A percentile compares a stretch with the other conserved stretches of the same genome.
Evolutionary conservation across 75 land plant species (phyloP).

Genomic region (Pinus taeda): DNA sequence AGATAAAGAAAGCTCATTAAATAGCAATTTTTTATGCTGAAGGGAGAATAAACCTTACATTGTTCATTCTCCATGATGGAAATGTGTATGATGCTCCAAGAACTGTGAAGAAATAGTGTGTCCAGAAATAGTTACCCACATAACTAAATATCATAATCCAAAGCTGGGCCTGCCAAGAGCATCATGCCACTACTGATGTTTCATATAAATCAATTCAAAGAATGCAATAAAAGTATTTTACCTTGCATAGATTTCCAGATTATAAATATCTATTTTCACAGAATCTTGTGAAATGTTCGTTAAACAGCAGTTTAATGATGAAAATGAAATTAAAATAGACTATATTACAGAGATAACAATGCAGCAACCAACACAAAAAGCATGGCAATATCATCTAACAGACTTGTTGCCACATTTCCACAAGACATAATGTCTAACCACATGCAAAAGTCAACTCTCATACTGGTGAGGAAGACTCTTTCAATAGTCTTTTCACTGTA

Average conservation of each 20-base stretch:
- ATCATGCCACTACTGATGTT: background rate
- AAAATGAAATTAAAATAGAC: too few relatives aligned
- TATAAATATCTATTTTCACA: background rate
- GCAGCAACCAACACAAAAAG: too few relatives aligned
- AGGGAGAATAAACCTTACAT: slow-evolving; percentile 46
- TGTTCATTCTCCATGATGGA: slow-evolving; percentile 90
- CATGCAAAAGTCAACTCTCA: too few relatives aligned
- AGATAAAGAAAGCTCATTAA: background rate
- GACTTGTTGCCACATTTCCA: too few relatives aligned
- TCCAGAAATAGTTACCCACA: slow-evolving; percentile 99
- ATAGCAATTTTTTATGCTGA: background rate
- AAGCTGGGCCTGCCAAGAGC: slow-evolving; percentile 70
- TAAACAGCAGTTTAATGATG: background rate
- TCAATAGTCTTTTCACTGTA: too few relatives aligned
- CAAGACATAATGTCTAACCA: too few relatives aligned
- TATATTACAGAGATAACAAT: too few relatives aligned
- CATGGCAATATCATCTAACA: too few relatives aligned
- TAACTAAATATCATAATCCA: slow-evolving; percentile 92
- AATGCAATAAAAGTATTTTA: background rate
- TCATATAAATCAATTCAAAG: background rate
- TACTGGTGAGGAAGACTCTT: too few relatives aligned
- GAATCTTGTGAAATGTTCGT: background rate
- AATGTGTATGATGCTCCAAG: slow-evolving; percentile 95
- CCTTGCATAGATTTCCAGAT: background rate
- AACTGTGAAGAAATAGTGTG: slow-evolving; percentile 94